Base-by-base conservation (phyloP, 257 asterid genomes). In the Solanum ossicruentum region DNA sequence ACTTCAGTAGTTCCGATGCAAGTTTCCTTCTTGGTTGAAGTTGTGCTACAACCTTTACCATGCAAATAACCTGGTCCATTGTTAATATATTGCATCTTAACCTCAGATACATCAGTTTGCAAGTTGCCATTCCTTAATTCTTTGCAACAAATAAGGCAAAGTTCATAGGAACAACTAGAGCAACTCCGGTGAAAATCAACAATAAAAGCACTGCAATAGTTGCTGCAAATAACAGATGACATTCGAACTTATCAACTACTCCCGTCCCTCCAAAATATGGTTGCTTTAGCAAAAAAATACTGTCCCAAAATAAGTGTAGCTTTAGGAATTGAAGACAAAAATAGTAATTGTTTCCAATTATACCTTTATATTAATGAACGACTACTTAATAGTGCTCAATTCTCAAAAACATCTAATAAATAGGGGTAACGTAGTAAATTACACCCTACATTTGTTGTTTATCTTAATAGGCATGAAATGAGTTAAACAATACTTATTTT, bases 171-270 rank as follows among this genome's bases (percentile, higher is more conserved):
- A 85, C 99, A 96, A 39, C 13, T 83, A 28, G 91, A 89, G 87
- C 98, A 95, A 92, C 93, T 96, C 80, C 97, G 88, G 83, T 94
- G 95, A 63, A 89, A 89, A 86, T 95, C 98, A 90, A 84, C 86
- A 83, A 95, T 92, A 11, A 94, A 90, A 41, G 97, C 93, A 85
- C 84, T 91, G 85, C 99, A 95, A 87, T 92, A 89, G 93, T 93
- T 89, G 65, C 99, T 95, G 95, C 92, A 91, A 13, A 84, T 80
- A 80, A 85, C 55, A 8, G 36, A 78, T 84, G 82, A 49, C 60
- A 77, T 57, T 36, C 8, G 28, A 81, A 39, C 47, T 51, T 71
- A 43, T 58, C 39, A 71, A 82, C 15, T 17, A 20, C 26, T 10
- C 65, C 66, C 66, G 20, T 21, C 63, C 2, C 2, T 56, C 12